Conservation (phyloP, 495 filamentous ascomycete genomes). For the Astrothelium subdiscretum region DNA sequence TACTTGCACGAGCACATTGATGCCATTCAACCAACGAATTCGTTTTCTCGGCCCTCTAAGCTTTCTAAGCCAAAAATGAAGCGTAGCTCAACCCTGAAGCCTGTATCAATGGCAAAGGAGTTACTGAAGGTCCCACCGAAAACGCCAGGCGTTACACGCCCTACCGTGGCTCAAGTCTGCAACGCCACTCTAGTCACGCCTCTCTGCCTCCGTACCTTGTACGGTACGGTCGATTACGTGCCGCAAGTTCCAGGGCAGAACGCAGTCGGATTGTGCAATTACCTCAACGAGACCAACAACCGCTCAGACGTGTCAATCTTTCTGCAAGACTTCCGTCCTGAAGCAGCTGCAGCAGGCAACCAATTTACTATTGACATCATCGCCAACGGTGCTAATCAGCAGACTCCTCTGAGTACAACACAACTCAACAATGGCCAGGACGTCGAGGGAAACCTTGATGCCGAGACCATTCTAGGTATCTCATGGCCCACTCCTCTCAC, state of each 20-base stretch:
- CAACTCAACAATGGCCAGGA: constrained; percentile 21
- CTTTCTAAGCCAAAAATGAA: neutral
- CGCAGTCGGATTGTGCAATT: constrained; percentile 39
- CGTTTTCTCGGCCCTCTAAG: constrained; percentile 35
- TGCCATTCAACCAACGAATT: constrained; percentile 57
- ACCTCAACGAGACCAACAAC: constrained; percentile 37
- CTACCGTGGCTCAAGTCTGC: constrained; percentile 24
- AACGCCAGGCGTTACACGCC: neutral
- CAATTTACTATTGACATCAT: constrained; percentile 34
- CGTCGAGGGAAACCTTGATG: constrained; percentile 37
- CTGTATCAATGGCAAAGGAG: neutral
- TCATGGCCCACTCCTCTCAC: constrained; percentile 20
- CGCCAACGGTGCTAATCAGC: constrained; percentile 28
- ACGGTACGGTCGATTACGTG: constrained; percentile 41
- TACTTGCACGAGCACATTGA: constrained; percentile 47
- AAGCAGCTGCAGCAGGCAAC: constrained; percentile 31
- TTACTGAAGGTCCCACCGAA: neutral
- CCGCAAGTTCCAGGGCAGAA: constrained; percentile 32
- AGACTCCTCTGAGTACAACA: constrained; percentile 24
- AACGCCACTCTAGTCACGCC: constrained; percentile 42
- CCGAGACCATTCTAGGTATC: constrained; percentile 29
- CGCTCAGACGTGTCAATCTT: constrained; percentile 39
- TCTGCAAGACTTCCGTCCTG: constrained; percentile 38
- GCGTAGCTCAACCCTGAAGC: constrained; percentile 3
- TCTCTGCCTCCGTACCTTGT: constrained; percentile 42